Evolutionary conservation across 75 land plant species (phyloP), one percentile per base, ranked within the genome.

Genomic region (Pinus albicaulis): DNA sequence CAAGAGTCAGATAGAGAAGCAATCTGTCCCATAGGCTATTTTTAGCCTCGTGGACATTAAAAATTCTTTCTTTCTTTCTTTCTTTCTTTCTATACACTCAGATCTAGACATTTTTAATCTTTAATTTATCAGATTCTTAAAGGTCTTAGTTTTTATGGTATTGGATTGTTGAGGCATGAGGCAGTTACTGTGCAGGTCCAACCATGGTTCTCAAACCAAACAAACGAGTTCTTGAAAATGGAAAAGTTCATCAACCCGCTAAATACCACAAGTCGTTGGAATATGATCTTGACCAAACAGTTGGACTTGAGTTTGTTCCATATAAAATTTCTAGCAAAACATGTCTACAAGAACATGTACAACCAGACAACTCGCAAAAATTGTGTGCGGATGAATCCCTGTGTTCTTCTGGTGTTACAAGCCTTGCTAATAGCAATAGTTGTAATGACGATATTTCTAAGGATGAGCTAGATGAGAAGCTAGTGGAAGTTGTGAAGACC

Each of bases 201-300:
- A 66, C 8, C 48, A 66, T 66, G 70, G 70, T 66, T 34, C 3
- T 66, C 1, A 66, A 66, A 66, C 70, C 7, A 17, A 36, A 19
- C 38, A 66, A 66, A 36, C 70, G 70, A 2, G 48, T 44, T 66
- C 31, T 66, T 38, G 70, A 66, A 66, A 31, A 66, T 38, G 70
- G 48, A 34, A 17, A 34, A 38, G 34, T n/a, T 34, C 38, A 44
- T 44, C 70, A 66, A 66, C 70, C 48, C 20, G 70, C 19, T 34
- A 66, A 66, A 36, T 36, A 20, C 23, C 48, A 66, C 2, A 66
- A 36, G 44, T 44, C 17, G 38, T 36, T 31, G 20, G 70, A 66
- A 17, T 20, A 66, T 36, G 38, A n/a, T 66, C n/a, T 66, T 66
- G 70, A 38, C 4, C 70, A 66, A 20, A 28, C 70, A 4, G 44